These are phyloP conservation scores for Tremellales sp. DNA, from an alignment of 1,284 basidiomycete genomes.

Conservation along the genomic window DNA sequence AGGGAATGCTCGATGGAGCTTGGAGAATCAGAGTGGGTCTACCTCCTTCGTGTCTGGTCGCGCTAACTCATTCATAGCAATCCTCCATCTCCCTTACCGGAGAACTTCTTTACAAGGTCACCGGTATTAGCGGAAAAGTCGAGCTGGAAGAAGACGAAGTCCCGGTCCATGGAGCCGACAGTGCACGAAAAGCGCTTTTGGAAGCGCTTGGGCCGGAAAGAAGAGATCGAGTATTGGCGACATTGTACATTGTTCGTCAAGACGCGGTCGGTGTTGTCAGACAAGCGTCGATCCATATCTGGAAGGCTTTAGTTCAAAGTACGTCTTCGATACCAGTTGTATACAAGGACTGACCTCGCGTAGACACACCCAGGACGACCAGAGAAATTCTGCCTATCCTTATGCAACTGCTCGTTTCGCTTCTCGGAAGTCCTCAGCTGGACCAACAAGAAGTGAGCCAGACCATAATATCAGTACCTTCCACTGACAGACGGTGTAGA, in stretches of 20 bases:
- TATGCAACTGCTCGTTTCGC: constrained; percentile 65
- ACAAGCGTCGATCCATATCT: constrained; percentile 90
- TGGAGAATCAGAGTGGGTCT: constrained; percentile 86
- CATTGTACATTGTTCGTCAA: constrained; percentile 89
- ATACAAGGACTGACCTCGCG: neutral
- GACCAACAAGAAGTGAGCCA: constrained; percentile 83
- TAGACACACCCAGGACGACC: constrained; percentile 56
- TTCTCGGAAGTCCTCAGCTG: constrained; percentile 71
- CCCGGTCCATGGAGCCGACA: constrained; percentile 63
- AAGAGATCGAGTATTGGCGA: constrained; percentile 84
- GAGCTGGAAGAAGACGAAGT: constrained; percentile 77
- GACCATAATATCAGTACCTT: constrained; percentile 2
- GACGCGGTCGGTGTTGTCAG: constrained; percentile 87
- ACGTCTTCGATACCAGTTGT: constrained; percentile 21
- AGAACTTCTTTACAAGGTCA: constrained; percentile 95
- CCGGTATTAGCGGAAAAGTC: constrained; percentile 90
- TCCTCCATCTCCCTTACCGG: constrained; percentile 93
- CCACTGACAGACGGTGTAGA: constrained; percentile 53
- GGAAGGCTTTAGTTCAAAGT: constrained; percentile 94
- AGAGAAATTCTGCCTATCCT: constrained; percentile 89
- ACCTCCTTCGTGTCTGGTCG: neutral
- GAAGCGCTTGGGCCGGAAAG: constrained; percentile 86
- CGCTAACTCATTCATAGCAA: constrained; percentile 55
- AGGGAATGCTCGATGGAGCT: constrained; percentile 87
- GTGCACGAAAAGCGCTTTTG: constrained; percentile 76